Conservation (phyloP, 495 filamentous ascomycete genomes). For the Talaromyces liani region DNA sequence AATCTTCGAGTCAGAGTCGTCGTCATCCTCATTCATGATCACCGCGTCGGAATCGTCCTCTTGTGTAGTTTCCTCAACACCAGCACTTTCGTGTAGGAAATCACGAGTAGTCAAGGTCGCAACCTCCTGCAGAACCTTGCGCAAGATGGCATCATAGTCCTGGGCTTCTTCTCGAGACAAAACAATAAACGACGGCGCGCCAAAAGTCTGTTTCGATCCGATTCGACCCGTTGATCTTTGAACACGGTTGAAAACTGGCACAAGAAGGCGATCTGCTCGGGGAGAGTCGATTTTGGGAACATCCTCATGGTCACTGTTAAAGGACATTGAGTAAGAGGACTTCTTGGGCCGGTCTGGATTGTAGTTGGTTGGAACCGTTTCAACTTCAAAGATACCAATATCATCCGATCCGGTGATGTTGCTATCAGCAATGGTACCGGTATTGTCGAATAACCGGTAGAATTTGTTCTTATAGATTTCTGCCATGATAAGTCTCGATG, state of each 20-base stretch:
- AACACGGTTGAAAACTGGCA: conserved; percentile 71
- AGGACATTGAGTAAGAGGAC: conserved; percentile 33
- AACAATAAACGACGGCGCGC: conserved; percentile 51
- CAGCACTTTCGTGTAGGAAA: conserved; percentile 42
- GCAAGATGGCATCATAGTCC: conserved; percentile 51
- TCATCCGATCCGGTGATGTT: conserved; percentile 55
- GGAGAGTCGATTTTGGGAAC: conserved; percentile 53
- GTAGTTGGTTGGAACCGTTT: conserved; percentile 69
- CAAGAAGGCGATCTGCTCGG: conserved; percentile 60
- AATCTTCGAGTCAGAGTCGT: conserved; percentile 62
- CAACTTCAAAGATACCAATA: conserved; percentile 72
- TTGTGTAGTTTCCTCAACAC: conserved; percentile 20
- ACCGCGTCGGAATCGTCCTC: conserved; percentile 59
- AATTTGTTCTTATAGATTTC: conserved; percentile 78
- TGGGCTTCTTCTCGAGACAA: conserved; percentile 54
- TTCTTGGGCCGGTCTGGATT: conserved; percentile 42
- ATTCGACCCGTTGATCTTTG: conserved; percentile 40
- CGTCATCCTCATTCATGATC: conserved; percentile 65
- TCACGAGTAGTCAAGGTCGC: conserved; percentile 54
- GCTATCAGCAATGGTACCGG: conserved; percentile 56
- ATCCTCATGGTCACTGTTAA: conserved; percentile 49
- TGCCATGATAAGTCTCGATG: conserved; percentile 54
- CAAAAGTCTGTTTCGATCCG: conserved; percentile 37
- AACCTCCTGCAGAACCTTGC: conserved; percentile 51
- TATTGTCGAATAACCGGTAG: conserved; percentile 73